These are phyloP conservation scores for Albatrellus sp. DNA, from an alignment of 1,284 basidiomycete species.

Conservation along the genomic window DNA sequence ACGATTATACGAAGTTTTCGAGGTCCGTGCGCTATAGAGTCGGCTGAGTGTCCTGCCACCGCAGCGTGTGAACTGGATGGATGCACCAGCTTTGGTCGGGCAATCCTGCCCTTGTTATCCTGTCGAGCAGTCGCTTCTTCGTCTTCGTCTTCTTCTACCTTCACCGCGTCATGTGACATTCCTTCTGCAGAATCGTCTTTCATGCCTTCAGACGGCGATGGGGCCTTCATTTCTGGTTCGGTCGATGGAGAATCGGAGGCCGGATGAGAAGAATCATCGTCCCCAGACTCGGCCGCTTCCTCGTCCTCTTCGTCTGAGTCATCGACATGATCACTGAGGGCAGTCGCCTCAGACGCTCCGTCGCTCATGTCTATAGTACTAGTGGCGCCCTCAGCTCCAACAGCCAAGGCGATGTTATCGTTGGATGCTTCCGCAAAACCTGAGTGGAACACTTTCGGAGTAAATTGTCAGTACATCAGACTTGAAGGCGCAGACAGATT, in stretches of 20 bases:
- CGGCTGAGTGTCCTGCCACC: not conserved
- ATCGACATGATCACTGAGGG: constrained; percentile 26
- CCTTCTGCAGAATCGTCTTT: not conserved
- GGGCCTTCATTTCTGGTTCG: not conserved
- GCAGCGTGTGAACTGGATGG: constrained; percentile 14
- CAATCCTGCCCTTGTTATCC: constrained; percentile 13
- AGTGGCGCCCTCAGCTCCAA: constrained; percentile 13
- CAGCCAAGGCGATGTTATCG: constrained; percentile 8
- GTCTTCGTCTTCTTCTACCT: constrained; percentile 3
- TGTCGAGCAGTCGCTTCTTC: not conserved
- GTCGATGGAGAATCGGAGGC: constrained; percentile 4
- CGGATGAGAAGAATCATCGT: not conserved
- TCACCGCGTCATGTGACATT: not conserved
- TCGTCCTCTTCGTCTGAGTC: constrained; percentile 56
- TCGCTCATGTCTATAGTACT: constrained; percentile 19
- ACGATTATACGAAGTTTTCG: constrained; percentile 54
- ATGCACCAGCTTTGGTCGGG: constrained; percentile 22
- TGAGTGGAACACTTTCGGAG: constrained; percentile 49
- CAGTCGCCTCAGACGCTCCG: constrained; percentile 13
- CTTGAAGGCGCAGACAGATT: not conserved
- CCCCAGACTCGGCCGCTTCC: constrained; percentile 2
- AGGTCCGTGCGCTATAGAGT: constrained; percentile 18
- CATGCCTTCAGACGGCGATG: constrained; percentile 1
- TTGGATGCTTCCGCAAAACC: constrained; percentile 46
- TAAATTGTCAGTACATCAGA: not conserved